Evolutionary conservation across 257 asterid genomes (phyloP), one percentile per base, ranked within the genome.

Genomic region (Penstemon davidsonii): DNA sequence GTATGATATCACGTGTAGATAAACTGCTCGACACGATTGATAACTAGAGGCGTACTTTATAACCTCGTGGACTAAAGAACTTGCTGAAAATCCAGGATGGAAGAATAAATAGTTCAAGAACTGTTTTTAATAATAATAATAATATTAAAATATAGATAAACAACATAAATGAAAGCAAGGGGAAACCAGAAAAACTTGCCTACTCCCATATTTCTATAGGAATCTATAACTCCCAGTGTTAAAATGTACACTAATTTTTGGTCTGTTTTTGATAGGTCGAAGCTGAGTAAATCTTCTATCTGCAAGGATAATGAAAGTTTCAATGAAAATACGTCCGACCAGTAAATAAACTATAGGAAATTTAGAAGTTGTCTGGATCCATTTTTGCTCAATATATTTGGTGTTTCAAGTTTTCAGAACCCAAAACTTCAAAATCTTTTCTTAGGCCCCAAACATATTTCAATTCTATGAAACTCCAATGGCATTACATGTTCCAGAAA

Each of bases 1-100:
- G 80, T 91, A 94, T 44, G 97, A 88, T 73, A 94, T 94, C 86
- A 94, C 99, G 43, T 94, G 99, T 12, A 94, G 88, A 80, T 94
- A 91, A 74, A 87, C 97, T 73, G 96, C 99, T 53, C 84, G 84
- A 69, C 96, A 91, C 50, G 84, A 81, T 11, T 88, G 77, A 64
- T 88, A 80, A 58, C 47, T 91, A 36, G 88, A 78, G 64, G 97
- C 96, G 72, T 91, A 88, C 74, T 86, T 87, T 60, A 81, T 79
- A 71, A 88, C 96, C 85, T 94, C 95, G 4, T 78, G 83, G 70
- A 94, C 87, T 3, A 91, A 78, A 41, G 88, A 87, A 72, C 96
- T 78, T 63, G 97, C 99, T 94, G 96, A 79, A 84, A 84, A 72
- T 59, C 49, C 68, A 78, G 76, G 37, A 73, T 60, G 67, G 60